Evolutionary conservation across 495 filamentous ascomycete genomes (phyloP), one percentile per base, ranked within the genome.

Genomic region (Aspergillus steynii): DNA sequence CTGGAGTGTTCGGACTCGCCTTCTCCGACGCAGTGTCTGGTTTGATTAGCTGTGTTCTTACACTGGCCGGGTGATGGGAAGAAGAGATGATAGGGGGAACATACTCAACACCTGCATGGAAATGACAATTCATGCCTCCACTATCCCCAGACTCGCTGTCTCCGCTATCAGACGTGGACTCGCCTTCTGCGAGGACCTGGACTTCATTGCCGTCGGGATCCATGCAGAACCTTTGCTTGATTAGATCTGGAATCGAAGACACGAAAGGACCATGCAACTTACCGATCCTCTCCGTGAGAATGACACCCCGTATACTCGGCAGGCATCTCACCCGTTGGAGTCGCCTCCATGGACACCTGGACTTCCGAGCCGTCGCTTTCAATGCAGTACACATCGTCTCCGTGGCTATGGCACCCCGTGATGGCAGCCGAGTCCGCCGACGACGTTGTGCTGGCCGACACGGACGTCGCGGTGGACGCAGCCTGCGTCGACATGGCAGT

Each of bases 101-200:
- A 67, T 72, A 86, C 83, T 88, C 85, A 25, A 88, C 80, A 5
- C 85, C 86, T n/a, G 85, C 85, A 61, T 90, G 85, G 68, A 86
- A 88, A 63, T 89, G 86, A 63, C 85, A 89, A 54, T 80, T 80
- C 42, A 56, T 46, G 25, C 60, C 51, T 3, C 31, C 28, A 58
- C 29, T 50, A 5, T 48, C 65, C 7, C 61, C 58, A 8, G 65
- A 63, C 28, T 66, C 66, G 31, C 57, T 51, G 15, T 54, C 37
- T 27, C 53, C 57, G 15, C 37, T 53, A 5, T 59, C 61, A 4
- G 61, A 65, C 25, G 48, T 59, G 27, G 62, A 62, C 28, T 64
- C 67, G 34, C 63, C 71, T 56, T 76, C 70, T 55, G 69, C 69
- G 10, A 68, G 29, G 29, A 82, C 69, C 31, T 71, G 32, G 14